Percentiles rank a stretch among this genome's conserved stretches.
These are phyloP conservation scores for Lagenidium giganteum DNA, from an alignment of 352 stramenopile genomes.

Conservation along the genomic window DNA sequence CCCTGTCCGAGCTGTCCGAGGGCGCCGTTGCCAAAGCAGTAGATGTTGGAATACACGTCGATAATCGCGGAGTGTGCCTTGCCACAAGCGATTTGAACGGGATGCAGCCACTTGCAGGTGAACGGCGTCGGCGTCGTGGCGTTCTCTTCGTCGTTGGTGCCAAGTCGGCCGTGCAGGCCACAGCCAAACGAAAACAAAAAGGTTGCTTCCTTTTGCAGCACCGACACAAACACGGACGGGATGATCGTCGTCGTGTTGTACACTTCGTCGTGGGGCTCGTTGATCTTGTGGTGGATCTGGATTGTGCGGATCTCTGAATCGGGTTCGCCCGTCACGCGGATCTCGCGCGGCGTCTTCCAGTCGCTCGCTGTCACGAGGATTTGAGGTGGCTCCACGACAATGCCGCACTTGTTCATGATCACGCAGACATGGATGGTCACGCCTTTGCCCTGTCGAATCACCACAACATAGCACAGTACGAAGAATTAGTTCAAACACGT, in stretches of 20 bases:
- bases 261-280: constrained; percentile 43
- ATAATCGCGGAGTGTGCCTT: constrained; percentile 66
- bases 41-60: constrained; percentile 71
- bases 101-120: constrained; percentile 56
- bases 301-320: constrained; percentile 57
- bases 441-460: constrained; percentile 26
- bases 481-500: too few species aligned
- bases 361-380: constrained; percentile 49
- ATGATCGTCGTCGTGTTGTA: constrained; percentile 39
- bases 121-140: constrained; percentile 48
- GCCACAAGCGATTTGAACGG: constrained; percentile 60
- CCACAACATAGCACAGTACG: too few species aligned
- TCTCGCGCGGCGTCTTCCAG: constrained; percentile 42
- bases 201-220: constrained; percentile 63
- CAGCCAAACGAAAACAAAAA: constrained; percentile 74
- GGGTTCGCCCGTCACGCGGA: constrained; percentile 29
- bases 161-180: constrained; percentile 41
- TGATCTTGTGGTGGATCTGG: constrained; percentile 71
- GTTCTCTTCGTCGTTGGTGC: constrained; percentile 40
- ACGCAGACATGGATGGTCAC: constrained; percentile 62
- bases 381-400: constrained; percentile 36
- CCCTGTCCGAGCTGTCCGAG: constrained; percentile 55
- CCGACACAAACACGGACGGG: constrained; percentile 61
- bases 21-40: constrained; percentile 50
- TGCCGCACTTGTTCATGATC: constrained; percentile 58